phyloP scores from a whole-genome alignment of 805 yeast species.

The Sugiyamaella qingdaonensis region DNA sequence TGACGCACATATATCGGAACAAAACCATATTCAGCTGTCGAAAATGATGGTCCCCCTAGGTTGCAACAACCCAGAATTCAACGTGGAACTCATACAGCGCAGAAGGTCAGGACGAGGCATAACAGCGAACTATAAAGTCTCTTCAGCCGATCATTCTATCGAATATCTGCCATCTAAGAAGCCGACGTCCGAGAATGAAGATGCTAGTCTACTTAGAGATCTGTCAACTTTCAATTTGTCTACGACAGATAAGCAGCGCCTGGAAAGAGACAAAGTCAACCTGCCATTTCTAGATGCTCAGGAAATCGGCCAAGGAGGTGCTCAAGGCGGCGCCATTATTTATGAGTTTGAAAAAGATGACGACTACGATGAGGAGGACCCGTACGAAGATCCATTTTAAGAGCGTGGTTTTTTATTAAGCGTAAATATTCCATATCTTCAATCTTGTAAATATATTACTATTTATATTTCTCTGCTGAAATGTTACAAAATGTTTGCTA shows the following conservation, averaged over 20 bases:
- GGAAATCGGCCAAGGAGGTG: constrained; percentile 46
- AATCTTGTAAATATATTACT: neutral
- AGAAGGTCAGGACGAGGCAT: constrained; percentile 83
- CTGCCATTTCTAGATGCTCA: constrained; percentile 93
- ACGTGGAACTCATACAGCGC: constrained; percentile 55
- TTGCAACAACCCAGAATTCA: constrained; percentile 46
- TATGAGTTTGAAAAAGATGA: constrained; percentile 95
- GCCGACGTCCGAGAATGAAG: constrained; percentile 31
- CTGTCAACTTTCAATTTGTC: constrained; percentile 85
- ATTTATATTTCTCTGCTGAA: neutral
- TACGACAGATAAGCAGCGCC: constrained; percentile 68
- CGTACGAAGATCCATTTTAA: constrained; percentile 91
- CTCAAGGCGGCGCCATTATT: constrained; percentile 88
- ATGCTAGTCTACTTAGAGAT: constrained; percentile 57
- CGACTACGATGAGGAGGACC: constrained; percentile 97
- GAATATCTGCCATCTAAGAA: constrained; percentile 31
- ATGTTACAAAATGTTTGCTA: neutral
- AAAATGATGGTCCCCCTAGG: constrained; percentile 48
- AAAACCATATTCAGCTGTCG: constrained; percentile 38
- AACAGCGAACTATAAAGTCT: constrained; percentile 49
- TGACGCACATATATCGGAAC: constrained; percentile 44
- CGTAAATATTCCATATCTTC: neutral
- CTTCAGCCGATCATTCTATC: constrained; percentile 44
- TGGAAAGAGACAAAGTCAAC: constrained; percentile 79
- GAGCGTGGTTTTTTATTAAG: neutral